Base-by-base conservation (phyloP, 192 early-diverging fungal species). In the Coemansia sp. region DNA sequence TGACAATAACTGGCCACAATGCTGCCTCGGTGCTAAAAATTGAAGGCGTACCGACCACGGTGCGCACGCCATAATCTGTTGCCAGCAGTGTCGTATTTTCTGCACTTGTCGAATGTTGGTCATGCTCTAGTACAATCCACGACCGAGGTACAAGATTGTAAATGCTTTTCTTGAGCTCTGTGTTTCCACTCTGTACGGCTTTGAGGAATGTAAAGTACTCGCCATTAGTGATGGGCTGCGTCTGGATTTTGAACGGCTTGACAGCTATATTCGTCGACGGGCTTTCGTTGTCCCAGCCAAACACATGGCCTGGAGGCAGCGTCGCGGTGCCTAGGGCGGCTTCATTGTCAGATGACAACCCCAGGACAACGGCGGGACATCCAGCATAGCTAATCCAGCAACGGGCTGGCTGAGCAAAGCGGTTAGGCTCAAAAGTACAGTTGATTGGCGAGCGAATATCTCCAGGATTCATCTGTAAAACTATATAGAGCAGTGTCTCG, bases 281-380 rank as follows among this genome's bases (percentile, higher is more conserved):
- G 35, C 84, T 80, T 60, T 97, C 95, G 71, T 91, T 94, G 77
- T 96, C 94, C 95, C 95, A 97, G 10, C 95, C 95, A 86, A 90
- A 91, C 2, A 74, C 62, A 31, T 82, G 61, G 35, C 49, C 50
- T 25, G 67, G 3, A 22, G 41, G 43, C 64, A 73, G 47, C 23
- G 56, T 62, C 7, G 60, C 10, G 19, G 57, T 65, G n/a, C 64
- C 73, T 2, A 67, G 35, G 41, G 88, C 86, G 0, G 25, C 61
- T 23, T 61, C 51, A 61, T 84, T 75, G 41, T 84, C 72, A 61
- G 88, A 83, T 35, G 88, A 55, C 52, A 90, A 80, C 12, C 94
- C 94, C n/a, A 92, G 62, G 0, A 58, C 55, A 26, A 90, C 50
- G n/a, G 27, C 45, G 0, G 56, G 27, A 4, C 67, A 64, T 16